Evolutionary conservation across 306 rosid species (phyloP).

Genomic region (Cercis canadensis): DNA sequence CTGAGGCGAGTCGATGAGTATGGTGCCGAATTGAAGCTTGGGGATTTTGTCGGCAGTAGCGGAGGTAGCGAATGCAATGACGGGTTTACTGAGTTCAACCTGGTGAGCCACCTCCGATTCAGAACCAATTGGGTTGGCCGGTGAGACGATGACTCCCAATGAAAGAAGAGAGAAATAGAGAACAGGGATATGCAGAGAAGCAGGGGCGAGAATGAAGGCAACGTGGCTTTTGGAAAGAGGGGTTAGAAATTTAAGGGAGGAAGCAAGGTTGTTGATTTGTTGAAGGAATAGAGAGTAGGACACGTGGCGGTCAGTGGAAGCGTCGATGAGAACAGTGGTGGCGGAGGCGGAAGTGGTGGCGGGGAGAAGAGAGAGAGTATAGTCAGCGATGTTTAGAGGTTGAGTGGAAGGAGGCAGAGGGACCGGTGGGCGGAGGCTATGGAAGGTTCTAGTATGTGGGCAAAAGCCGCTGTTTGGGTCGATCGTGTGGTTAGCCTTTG

Average conservation of each 20-base stretch:
- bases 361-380: conserved; percentile 60
- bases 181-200: conserved; percentile 73
- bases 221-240: conserved; percentile 70
- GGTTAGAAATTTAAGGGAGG: conserved; percentile 40
- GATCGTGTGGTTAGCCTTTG: conserved; percentile 11
- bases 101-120: conserved; percentile 67
- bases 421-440: conserved; percentile 70
- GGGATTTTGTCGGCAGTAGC: conserved; percentile 42
- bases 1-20: conserved; percentile 70
- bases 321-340: conserved; percentile 59
- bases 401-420: conserved; percentile 67
- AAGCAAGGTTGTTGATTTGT: conserved; percentile 58
- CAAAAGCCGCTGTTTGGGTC: conserved; percentile 69
- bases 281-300: conserved; percentile 63
- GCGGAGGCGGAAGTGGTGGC: conserved; percentile 32
- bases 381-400: conserved; percentile 64
- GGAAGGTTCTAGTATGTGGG: conserved; percentile 49
- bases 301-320: conserved; percentile 50
- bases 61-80: conserved; percentile 66
- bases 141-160: conserved; percentile 67
- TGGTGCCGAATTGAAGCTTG: conserved; percentile 38
- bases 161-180: conserved; percentile 75
- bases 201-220: conserved; percentile 72
- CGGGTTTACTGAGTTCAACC: conserved; percentile 57
- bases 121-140: conserved; percentile 75